Conservation (phyloP, 257 asterid species). For the Cruciata laevipes region DNA sequence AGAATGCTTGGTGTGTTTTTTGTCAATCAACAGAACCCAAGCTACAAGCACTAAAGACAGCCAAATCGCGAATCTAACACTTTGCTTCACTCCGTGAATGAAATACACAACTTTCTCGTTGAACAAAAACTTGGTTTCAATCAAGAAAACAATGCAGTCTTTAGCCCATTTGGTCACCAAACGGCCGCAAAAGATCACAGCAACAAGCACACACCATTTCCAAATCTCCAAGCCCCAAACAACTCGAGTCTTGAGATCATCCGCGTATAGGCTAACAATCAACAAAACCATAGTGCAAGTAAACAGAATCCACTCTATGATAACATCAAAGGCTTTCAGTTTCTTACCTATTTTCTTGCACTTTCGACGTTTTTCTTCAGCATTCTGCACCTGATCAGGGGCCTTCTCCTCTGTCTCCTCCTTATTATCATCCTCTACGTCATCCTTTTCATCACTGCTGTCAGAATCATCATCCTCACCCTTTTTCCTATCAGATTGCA, state of each 20-base stretch:
- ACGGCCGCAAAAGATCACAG: slow-evolving; percentile 24
- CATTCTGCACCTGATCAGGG: slow-evolving; percentile 1
- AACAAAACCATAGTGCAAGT: slow-evolving; percentile 7
- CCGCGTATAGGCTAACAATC: slow-evolving; percentile 11
- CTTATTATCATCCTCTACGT: neutral
- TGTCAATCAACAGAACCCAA: slow-evolving; percentile 16
- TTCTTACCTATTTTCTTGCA: slow-evolving; percentile 13
- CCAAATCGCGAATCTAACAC: slow-evolving; percentile 25
- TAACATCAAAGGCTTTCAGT: slow-evolving; percentile 8
- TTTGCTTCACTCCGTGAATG: slow-evolving; percentile 20
- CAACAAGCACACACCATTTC: slow-evolving; percentile 27
- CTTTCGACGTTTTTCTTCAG: neutral
- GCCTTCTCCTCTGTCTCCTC: neutral
- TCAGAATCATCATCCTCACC: neutral
- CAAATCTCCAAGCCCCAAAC: slow-evolving; percentile 25
- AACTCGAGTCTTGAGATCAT: neutral
- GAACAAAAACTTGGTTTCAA: slow-evolving; percentile 23
- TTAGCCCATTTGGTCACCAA: slow-evolving; percentile 25
- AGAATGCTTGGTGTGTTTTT: neutral
- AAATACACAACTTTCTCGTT: slow-evolving; percentile 26
- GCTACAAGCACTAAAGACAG: slow-evolving; percentile 21
- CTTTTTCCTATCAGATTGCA: neutral
- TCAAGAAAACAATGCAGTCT: slow-evolving; percentile 23
- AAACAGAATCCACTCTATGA: slow-evolving; percentile 22
- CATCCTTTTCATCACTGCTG: slow-evolving; percentile 1